Evolutionary conservation across 495 filamentous ascomycete species (phyloP), one percentile per base, ranked within the genome.

Genomic region (Tirmania nivea): DNA sequence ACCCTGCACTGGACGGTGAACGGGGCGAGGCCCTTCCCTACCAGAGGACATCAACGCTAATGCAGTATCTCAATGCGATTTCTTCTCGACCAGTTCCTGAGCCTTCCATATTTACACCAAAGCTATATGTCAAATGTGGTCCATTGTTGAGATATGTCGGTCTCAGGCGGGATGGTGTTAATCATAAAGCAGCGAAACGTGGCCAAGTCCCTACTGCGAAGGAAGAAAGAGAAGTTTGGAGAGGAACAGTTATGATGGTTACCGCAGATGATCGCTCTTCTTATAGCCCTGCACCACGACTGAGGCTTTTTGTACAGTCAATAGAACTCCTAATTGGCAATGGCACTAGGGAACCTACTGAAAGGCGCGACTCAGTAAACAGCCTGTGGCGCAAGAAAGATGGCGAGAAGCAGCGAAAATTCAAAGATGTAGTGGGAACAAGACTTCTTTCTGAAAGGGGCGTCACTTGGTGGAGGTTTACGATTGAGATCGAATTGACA

Each of bases 381-480:
- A 50, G 48, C 3, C n/a, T 50, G 11, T 50, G n/a, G 16, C n/a
- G 21, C 12, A 50, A 20, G 53, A 58, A 37, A 10, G 83, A 88
- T 59, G 85, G 85, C 1, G 86, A 93, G 66, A 80, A 76, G 50
- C 66, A 74, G 7, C 78, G 76, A n/a, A 78, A 80, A 62, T 84
- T 80, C 56, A 80, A 78, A 56, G 86, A 94, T 57, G 73, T 94
- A 10, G 69, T 77, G 48, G 90, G 81, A n/a, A 73, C 81, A 58
- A 77, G 86, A 34, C 71, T 97, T 8, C 86, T 94, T 61, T 75
- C 78, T 8, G 89, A 92, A 63, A 74, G 80, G 52, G 89, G 89
- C 50, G 78, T 83, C 52, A 97, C 92, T 2, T 97, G 96, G 70
- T 96, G 90, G 90, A 73, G 84, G 56, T 97, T 96, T 72, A 90